Conservation (phyloP, 1,139 yeast species). For the Suhomyces bolitotheri region DNA sequence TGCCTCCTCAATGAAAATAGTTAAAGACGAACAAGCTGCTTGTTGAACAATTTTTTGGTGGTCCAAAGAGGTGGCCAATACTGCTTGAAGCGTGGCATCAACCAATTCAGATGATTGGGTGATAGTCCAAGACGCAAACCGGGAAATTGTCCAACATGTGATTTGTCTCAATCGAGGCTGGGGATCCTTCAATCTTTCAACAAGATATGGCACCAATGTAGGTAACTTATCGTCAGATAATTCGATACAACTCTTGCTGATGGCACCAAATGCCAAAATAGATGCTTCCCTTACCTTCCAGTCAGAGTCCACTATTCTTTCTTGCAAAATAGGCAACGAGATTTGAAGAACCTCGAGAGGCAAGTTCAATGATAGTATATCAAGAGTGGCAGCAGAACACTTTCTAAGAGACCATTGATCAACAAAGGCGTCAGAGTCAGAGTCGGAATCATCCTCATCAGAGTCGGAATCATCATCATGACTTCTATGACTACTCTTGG, state of each 20-base stretch:
- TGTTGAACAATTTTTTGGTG: conserved; percentile 90
- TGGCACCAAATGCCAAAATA: conserved; percentile 92
- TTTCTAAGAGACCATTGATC: conserved; percentile 90
- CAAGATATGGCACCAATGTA: conserved; percentile 78
- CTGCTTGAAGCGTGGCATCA: conserved; percentile 74
- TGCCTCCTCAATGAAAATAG: conserved; percentile 78
- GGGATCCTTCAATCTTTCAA: conserved; percentile 70
- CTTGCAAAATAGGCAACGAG: conserved; percentile 75
- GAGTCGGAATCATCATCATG: conserved; percentile 41
- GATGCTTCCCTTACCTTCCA: conserved; percentile 96
- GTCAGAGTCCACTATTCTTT: conserved; percentile 61
- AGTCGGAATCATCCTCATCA: conserved; percentile 60
- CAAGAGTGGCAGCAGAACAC: conserved; percentile 92
- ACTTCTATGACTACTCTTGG: conserved; percentile 24
- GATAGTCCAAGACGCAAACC: conserved; percentile 82
- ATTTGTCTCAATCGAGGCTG: conserved; percentile 90
- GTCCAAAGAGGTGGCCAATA: conserved; percentile 75
- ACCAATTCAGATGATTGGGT: conserved; percentile 68
- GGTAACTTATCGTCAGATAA: conserved; percentile 74
- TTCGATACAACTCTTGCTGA: conserved; percentile 83
- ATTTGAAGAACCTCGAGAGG: conserved; percentile 69
- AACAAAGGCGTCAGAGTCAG: conserved; percentile 57
- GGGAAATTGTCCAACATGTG: conserved; percentile 91
- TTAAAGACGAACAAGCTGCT: conserved; percentile 86
- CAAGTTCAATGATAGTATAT: conserved; percentile 66